phyloP scores from a whole-genome alignment of 441 rosid species.

The Arabidopsis hybrid region DNA sequence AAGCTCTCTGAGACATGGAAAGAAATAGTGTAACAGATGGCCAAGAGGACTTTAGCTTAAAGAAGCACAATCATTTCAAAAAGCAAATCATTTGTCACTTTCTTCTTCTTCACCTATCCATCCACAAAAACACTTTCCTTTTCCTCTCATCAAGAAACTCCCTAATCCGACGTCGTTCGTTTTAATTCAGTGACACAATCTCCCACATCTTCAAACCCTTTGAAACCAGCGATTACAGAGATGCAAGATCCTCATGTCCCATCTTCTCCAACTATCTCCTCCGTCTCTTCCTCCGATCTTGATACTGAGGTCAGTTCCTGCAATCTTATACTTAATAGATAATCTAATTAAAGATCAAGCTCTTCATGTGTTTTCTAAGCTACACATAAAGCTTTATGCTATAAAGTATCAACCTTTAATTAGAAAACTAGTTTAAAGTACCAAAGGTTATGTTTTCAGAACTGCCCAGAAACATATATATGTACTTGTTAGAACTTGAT shows the following conservation, averaged over 20 bases:
- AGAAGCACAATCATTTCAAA: constrained; percentile 39
- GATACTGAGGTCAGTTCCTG: constrained; percentile 71
- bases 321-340: neutral
- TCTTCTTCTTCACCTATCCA: constrained; percentile 36
- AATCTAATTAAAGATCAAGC: neutral
- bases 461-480: neutral
- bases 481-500: neutral
- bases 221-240: constrained; percentile 3
- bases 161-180: constrained; percentile 22
- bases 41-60: constrained; percentile 31
- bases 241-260: constrained; percentile 67
- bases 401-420: constrained; percentile 11
- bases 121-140: constrained; percentile 30
- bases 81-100: constrained; percentile 45
- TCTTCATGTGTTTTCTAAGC: neutral
- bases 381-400: neutral
- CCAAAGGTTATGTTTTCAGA: constrained; percentile 19
- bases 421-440: constrained; percentile 2
- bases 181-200: neutral
- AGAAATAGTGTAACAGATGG: constrained; percentile 35
- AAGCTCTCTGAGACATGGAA: neutral
- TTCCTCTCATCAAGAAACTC: constrained; percentile 27
- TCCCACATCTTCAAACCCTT: constrained; percentile 3
- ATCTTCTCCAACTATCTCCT: constrained; percentile 76
- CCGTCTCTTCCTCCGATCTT: constrained; percentile 90